Base-by-base conservation (phyloP, 2,329 filamentous ascomycete genomes). In the Sphaerostilbella broomeana region DNA sequence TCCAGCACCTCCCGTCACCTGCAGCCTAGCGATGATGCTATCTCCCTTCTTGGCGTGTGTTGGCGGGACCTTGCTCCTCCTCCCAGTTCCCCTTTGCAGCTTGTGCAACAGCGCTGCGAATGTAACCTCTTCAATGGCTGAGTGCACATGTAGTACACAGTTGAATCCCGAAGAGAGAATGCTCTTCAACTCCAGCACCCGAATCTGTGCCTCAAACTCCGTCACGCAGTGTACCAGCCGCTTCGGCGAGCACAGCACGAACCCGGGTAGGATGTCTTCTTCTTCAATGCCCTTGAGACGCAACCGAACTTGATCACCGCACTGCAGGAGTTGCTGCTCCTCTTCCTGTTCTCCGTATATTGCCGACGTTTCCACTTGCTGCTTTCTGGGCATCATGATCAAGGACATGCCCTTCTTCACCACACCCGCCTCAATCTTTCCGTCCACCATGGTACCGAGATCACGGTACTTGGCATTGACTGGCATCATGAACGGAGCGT, bases 401-500 rank as follows among this genome's bases (percentile, higher is more conserved):
- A 94, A 79, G 45, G 67, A 79, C 67, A 83, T 81, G 46, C 82
- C 82, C 75, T 97, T 97, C 72, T 92, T 92, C 62, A 94, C 73
- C 32, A 95, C 84, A 60, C 88, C 90, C 13, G 89, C 85, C 65
- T 98, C 92, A 49, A 98, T 85, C 73, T 95, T 95, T 51, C 92
- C 92, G 68, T 98, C 94, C 28, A 95, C 78, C 77, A 98, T 88
- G 46, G 92, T 98, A 54, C 92, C 92, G 75, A 98, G 83, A 60
- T 98, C 94, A 54, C 85, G 79, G 71, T 97, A 98, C 68, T 98
- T 98, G 64, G 86, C 87, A 48, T 85, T 86, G 49, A 98, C 75
- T 7, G 92, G 86, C 89, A 98, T 95, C 92, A 98, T 97, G 74
- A 98, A 97, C 8, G 92, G 90, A 2, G 92, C 92, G 54, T 95